A percentile compares a stretch with the other conserved stretches of the same genome.
These are phyloP conservation scores for Neopestalotiopsis clavispora DNA, from an alignment of 2,329 filamentous ascomycete species.

Conservation along the genomic window DNA sequence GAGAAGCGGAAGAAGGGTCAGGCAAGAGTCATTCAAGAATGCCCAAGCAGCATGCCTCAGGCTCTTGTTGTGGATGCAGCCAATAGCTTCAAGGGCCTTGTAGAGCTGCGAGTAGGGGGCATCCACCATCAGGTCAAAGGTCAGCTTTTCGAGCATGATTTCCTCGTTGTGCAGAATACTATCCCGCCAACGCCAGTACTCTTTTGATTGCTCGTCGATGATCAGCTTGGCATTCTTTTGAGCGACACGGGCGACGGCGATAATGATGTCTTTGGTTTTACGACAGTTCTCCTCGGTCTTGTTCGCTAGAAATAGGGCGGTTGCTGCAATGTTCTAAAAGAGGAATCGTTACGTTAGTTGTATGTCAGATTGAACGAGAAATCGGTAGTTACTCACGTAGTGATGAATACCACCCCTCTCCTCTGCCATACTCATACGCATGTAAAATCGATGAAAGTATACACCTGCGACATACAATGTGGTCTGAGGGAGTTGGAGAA, in stretches of 20 bases:
- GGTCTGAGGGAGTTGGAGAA: constrained; percentile 89
- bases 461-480: constrained; percentile 91
- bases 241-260: constrained; percentile 90
- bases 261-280: constrained; percentile 93
- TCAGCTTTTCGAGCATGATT: constrained; percentile 86
- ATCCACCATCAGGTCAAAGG: constrained; percentile 91
- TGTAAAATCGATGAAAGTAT: constrained; percentile 95
- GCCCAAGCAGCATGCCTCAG: constrained; percentile 89
- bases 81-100: constrained; percentile 76
- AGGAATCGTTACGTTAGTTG: background rate
- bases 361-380: background rate
- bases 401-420: constrained; percentile 83
- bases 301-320: constrained; percentile 89
- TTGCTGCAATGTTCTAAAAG: constrained; percentile 79
- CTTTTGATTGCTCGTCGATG: constrained; percentile 96
- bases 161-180: constrained; percentile 93
- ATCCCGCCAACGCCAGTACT: constrained; percentile 98
- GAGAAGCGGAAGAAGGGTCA: constrained; percentile 83
- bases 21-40: constrained; percentile 88
- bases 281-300: constrained; percentile 97
- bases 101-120: constrained; percentile 87
- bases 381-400: constrained; percentile 67
- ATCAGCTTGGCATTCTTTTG: constrained; percentile 91
- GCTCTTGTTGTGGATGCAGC: constrained; percentile 77
- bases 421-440: constrained; percentile 82